Evolutionary conservation across 495 filamentous ascomycete species (phyloP).

Genomic region (Cenococcum geophilum): DNA sequence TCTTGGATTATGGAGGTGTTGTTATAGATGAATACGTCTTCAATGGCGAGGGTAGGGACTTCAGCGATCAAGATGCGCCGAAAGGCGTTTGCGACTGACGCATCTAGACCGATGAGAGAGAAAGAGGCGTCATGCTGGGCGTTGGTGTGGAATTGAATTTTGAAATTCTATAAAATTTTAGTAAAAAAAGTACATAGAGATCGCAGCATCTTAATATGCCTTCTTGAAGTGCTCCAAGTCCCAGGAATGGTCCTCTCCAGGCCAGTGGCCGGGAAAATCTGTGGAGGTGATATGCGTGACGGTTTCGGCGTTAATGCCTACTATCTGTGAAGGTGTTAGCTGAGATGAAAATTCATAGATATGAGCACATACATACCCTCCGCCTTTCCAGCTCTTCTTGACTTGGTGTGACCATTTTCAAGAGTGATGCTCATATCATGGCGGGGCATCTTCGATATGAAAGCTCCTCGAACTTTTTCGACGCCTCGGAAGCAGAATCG

Average conservation of each 20-base stretch:
- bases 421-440: neutral
- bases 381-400: constrained; percentile 33
- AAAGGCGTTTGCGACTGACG: constrained; percentile 93
- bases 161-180: constrained; percentile 47
- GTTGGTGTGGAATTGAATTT: constrained; percentile 77
- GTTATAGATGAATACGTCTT: constrained; percentile 81
- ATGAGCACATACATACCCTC: constrained; percentile 21
- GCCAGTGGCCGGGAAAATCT: constrained; percentile 86
- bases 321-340: constrained; percentile 49
- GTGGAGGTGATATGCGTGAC: constrained; percentile 81
- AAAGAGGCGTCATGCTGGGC: constrained; percentile 69
- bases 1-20: constrained; percentile 98
- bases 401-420: constrained; percentile 17
- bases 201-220: constrained; percentile 34
- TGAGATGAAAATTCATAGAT: neutral
- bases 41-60: constrained; percentile 89
- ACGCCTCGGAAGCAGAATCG: neutral
- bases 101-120: constrained; percentile 86
- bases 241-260: constrained; percentile 87
- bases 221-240: constrained; percentile 65
- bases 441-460: neutral
- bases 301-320: constrained; percentile 80
- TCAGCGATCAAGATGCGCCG: constrained; percentile 95
- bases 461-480: constrained; percentile 2
- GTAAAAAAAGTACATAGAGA: neutral